A percentile compares a stretch with the other conserved stretches of the same genome.
These are phyloP conservation scores for Corymbia citriodora DNA, from an alignment of 441 rosid species.

Conservation along the genomic window DNA sequence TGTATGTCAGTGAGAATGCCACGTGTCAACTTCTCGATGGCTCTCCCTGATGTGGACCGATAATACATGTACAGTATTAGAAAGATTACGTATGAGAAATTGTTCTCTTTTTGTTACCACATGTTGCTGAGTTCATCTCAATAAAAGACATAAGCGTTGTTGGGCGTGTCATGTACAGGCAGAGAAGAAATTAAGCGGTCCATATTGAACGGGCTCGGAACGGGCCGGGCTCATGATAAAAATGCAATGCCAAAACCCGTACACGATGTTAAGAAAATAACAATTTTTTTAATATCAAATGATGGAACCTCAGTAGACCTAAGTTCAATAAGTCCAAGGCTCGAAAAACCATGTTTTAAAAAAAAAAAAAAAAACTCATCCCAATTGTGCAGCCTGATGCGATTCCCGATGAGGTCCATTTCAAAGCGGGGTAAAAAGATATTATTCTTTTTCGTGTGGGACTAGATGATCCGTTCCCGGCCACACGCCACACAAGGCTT, in stretches of 20 bases:
- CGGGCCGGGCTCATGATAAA: not conserved
- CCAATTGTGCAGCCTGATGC: fast-evolving
- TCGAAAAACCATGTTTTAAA: too few species aligned
- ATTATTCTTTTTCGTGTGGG: not conserved
- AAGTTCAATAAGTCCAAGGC: not conserved
- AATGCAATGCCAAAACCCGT: not conserved
- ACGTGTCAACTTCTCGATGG: not conserved
- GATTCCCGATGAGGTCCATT: not conserved
- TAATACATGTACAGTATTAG: not conserved
- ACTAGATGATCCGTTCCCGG: not conserved
- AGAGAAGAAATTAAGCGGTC: not conserved
- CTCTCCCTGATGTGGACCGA: not conserved
- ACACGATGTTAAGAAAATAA: not conserved
- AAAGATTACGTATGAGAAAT: not conserved
- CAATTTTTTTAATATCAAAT: not conserved
- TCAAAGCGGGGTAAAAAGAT: not conserved
- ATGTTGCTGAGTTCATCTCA: not conserved
- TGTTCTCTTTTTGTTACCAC: not conserved
- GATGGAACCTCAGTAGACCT: not conserved
- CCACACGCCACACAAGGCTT: not conserved
- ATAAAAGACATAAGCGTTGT: not conserved
- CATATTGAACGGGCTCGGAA: not conserved
- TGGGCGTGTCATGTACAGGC: not conserved
- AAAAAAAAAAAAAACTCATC: not conserved
- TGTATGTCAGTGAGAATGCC: not conserved